Conservation (phyloP, 495 filamentous ascomycete genomes). For the Penicillium taxi region DNA sequence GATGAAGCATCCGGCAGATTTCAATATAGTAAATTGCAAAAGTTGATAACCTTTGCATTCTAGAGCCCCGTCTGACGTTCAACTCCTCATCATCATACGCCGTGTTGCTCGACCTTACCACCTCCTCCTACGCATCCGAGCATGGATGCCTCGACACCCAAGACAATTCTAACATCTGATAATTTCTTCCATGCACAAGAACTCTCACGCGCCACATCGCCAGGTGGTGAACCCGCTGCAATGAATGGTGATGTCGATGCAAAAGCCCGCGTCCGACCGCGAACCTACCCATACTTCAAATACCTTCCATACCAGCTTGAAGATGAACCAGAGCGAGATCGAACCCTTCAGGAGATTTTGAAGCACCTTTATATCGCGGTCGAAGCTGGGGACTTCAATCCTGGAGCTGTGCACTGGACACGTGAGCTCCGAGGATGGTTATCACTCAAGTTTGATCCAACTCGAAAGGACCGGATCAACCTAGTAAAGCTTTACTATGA, state of each 20-base stretch:
- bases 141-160: conserved; percentile 34
- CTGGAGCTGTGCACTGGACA: conserved; percentile 94
- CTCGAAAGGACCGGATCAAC: conserved; percentile 68
- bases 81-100: conserved; percentile 17
- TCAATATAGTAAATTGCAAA: background rate
- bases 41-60: conserved; percentile 1
- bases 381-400: conserved; percentile 85
- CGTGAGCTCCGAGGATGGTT: conserved; percentile 94
- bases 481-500: conserved; percentile 92
- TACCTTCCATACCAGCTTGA: conserved; percentile 85
- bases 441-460: conserved; percentile 91
- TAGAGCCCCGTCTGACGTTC: conserved; percentile 28
- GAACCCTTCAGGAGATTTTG: conserved; percentile 73
- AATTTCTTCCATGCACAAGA: conserved; percentile 44
- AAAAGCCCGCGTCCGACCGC: conserved; percentile 66
- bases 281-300: conserved; percentile 86
- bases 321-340: conserved; percentile 60
- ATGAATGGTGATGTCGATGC: conserved; percentile 46
- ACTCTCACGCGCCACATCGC: conserved; percentile 57
- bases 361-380: conserved; percentile 87
- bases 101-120: conserved; percentile 8
- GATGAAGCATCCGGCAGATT: too few relatives aligned
- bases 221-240: conserved; percentile 52
- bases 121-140: conserved; percentile 15
- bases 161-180: conserved; percentile 38